Conservation (phyloP, 2,329 filamentous ascomycete genomes). For the Aspergillus fijiensis region DNA sequence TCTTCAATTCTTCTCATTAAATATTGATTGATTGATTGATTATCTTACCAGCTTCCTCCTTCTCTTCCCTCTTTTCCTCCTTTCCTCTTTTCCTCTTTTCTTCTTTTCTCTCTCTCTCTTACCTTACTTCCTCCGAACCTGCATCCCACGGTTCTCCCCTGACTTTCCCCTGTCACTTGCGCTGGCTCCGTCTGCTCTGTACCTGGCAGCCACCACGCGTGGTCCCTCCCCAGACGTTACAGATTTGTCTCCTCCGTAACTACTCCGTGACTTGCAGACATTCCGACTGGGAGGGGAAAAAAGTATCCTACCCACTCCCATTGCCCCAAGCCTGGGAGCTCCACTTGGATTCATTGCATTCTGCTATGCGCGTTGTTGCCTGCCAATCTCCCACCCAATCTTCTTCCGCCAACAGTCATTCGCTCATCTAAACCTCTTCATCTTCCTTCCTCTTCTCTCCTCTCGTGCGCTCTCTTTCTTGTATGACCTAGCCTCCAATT, state of each 20-base stretch:
- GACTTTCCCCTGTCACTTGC: conserved; percentile 10
- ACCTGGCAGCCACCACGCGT: conserved; percentile 21
- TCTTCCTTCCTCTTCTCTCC: conserved; percentile 11
- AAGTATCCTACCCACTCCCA: conserved; percentile 11
- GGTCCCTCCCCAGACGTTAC: conserved; percentile 16
- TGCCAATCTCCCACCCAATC: conserved; percentile 13
- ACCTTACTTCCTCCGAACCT: background rate
- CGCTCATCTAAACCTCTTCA: conserved; percentile 16
- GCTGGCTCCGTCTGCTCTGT: conserved; percentile 9
- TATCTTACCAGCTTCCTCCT: conserved; percentile 7
- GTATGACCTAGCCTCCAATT: conserved; percentile 28
- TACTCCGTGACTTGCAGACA: conserved; percentile 7
- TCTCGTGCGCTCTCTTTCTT: background rate
- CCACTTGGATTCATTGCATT: conserved; percentile 10
- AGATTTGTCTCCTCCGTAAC: background rate
- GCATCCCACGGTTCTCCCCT: conserved; percentile 10
- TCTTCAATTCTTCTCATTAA: conserved; percentile 5
- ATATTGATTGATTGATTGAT: conserved; percentile 1
- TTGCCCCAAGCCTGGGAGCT: conserved; percentile 13
- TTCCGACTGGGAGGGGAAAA: conserved; percentile 11
- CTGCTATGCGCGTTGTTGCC: conserved; percentile 26
- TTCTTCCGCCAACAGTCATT: conserved; percentile 20
- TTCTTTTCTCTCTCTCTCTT: conserved; percentile 2
- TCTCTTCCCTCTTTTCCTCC: conserved; percentile 5
- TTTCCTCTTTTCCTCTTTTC: conserved; percentile 1